These are phyloP conservation scores for Colletotrichum abscissum DNA, from an alignment of 2,329 filamentous ascomycete species.

Conservation along the genomic window DNA sequence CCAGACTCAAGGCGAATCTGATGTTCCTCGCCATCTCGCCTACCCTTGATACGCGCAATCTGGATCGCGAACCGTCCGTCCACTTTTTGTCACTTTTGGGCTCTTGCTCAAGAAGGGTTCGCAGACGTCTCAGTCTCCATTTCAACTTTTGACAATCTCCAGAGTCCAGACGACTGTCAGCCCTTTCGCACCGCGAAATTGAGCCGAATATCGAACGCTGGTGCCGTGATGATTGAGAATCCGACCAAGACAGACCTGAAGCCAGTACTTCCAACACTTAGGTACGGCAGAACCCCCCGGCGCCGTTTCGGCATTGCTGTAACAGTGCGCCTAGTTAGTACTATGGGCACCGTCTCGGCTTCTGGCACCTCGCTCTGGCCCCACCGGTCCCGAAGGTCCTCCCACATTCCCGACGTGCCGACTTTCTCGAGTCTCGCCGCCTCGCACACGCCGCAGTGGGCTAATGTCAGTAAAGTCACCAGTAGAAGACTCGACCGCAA, in stretches of 20 bases:
- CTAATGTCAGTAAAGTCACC: background rate
- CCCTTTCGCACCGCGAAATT: background rate
- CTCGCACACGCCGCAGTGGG: constrained; percentile 4
- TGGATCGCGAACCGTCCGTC: constrained; percentile 10
- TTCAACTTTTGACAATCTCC: background rate
- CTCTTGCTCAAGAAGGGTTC: background rate
- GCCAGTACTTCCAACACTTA: background rate
- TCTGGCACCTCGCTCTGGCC: constrained; percentile 4
- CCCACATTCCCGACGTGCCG: constrained; percentile 23
- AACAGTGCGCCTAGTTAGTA: background rate
- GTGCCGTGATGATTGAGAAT: background rate
- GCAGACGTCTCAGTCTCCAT: background rate
- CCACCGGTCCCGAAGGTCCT: constrained; percentile 24
- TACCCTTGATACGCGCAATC: constrained; percentile 4
- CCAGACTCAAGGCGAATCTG: background rate
- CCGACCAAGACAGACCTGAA: background rate
- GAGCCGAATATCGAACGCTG: background rate
- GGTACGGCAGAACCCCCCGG: background rate
- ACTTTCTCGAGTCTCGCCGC: background rate
- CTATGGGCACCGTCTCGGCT: constrained; percentile 4
- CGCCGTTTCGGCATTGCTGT: constrained; percentile 27
- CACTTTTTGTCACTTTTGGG: background rate
- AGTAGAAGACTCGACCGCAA: background rate
- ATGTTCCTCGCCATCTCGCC: constrained; percentile 27
- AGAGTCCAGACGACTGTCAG: background rate